Base-by-base conservation (phyloP, 768 basidiomycete species). In the Lactifluus hygrophoroides region DNA sequence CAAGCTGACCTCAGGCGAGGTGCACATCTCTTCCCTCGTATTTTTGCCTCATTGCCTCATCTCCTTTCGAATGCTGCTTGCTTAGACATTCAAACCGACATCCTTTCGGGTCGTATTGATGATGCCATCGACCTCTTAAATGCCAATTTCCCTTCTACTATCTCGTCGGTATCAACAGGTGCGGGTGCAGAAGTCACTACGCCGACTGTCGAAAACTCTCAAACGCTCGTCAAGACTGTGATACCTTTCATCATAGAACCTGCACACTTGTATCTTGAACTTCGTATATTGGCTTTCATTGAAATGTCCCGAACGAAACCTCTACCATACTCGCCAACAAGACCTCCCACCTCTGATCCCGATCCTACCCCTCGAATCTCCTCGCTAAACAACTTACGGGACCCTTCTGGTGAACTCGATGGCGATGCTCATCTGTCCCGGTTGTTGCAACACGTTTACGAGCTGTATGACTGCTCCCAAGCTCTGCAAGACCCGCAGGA, bases 201-300 rank as follows among this genome's bases (percentile, higher is more conserved):
- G 43, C 54, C 32, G 40, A 57, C 27, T 48, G 38, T 43, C 37
- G 61, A 70, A 30, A 54, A 55, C 53, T 58, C 74, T 65, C 59
- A 61, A 38, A 73, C 64, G 25, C 69, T 68, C 35, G 70, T 79
- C 43, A 71, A 78, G 56, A 86, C 82, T 62, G 69, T 80, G 21
- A 73, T 80, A 25, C 72, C 82, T 3, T 85, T 81, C 1, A 86
- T 91, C 6, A 76, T 84, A 27, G 77, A 86, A 47, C 86, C 92
- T n/a, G 70, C 75, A 1, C 90, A 93, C 65, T 77, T 95, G 52
- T 74, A 76, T 17, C 79, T 97, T 60, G 94, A 96, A 68, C 83
- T 97, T 38, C 86, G 86, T 50, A 89, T 96, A 48, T 84, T 88
- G 42, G 81, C 82, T 2, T 97, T 96, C 73, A 84, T 90, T 66